Percentiles rank a stretch among this genome's conserved stretches.
Conservation (phyloP, 2,329 filamentous ascomycete genomes). For the Sordariomycetes sp. region DNA sequence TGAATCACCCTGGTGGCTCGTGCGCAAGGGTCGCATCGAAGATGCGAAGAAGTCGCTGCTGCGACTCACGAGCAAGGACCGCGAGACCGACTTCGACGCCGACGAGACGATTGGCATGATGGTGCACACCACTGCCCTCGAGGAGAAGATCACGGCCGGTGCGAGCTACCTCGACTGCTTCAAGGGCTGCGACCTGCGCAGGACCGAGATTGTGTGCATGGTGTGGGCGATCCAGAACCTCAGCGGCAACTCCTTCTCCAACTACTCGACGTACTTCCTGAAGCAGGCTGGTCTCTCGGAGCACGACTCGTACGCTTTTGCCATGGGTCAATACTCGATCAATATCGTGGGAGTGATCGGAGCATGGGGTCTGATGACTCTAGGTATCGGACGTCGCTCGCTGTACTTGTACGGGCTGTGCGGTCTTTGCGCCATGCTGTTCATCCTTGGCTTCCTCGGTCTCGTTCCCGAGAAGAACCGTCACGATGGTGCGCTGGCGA, state of each 20-base stretch:
- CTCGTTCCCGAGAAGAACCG: slow-evolving; percentile 55
- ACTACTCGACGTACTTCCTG: slow-evolving; percentile 57
- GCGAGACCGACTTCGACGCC: slow-evolving; percentile 64
- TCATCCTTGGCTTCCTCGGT: slow-evolving; percentile 77
- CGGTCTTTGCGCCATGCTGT: slow-evolving; percentile 64
- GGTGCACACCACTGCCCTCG: slow-evolving; percentile 77
- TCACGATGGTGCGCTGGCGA: slow-evolving; percentile 59
- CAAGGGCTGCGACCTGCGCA: slow-evolving; percentile 65
- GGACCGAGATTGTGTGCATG: slow-evolving; percentile 64
- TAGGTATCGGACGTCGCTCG: slow-evolving; percentile 64
- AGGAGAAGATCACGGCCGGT: slow-evolving; percentile 65
- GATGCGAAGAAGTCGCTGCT: slow-evolving; percentile 59
- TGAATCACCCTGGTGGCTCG: slow-evolving; percentile 69
- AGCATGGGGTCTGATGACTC: slow-evolving; percentile 71
- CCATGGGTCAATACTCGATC: slow-evolving; percentile 57
- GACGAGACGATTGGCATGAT: slow-evolving; percentile 89
- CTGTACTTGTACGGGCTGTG: slow-evolving; percentile 71
- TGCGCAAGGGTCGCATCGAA: slow-evolving; percentile 53
- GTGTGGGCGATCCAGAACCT: slow-evolving; percentile 56
- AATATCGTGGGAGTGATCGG: slow-evolving; percentile 77
- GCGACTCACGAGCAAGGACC: slow-evolving; percentile 52
- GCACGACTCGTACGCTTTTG: slow-evolving; percentile 45
- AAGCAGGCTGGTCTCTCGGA: slow-evolving; percentile 47
- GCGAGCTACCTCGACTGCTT: slow-evolving; percentile 78
- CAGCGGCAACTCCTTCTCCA: slow-evolving; percentile 55